These are phyloP conservation scores for Aciculosporium take DNA, from an alignment of 2,329 filamentous ascomycete species.

Conservation along the genomic window DNA sequence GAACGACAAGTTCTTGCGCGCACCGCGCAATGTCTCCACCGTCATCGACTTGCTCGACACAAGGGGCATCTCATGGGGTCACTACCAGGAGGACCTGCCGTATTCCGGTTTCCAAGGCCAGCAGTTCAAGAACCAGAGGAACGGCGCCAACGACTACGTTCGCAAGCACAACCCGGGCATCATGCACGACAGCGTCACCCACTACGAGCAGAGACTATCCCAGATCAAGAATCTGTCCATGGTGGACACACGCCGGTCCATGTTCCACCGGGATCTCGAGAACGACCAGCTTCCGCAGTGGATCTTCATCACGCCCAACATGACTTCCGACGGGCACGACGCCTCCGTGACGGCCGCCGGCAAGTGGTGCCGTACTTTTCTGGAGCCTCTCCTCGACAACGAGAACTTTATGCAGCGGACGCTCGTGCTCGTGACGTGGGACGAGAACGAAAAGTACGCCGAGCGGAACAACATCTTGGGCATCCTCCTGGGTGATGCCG, in stretches of 20 bases:
- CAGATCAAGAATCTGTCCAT: conserved; percentile 57
- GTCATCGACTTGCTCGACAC: conserved; percentile 55
- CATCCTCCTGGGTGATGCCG: conserved; percentile 60
- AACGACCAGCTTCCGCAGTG: conserved; percentile 53
- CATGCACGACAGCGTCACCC: conserved; percentile 50
- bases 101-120: conserved; percentile 58
- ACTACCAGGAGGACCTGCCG: conserved; percentile 68
- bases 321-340: conserved; percentile 67
- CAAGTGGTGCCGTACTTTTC: conserved; percentile 51
- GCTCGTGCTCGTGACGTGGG: conserved; percentile 63
- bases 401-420: conserved; percentile 61
- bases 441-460: conserved; percentile 60
- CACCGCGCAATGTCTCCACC: conserved; percentile 48
- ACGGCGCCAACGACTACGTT: conserved; percentile 59
- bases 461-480: conserved; percentile 54
- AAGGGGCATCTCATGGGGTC: conserved; percentile 50
- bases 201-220: conserved; percentile 42
- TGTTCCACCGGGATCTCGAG: conserved; percentile 54
- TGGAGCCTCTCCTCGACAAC: conserved; percentile 56
- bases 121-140: conserved; percentile 49
- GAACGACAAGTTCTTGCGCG: conserved; percentile 48
- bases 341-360: conserved; percentile 55
- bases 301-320: conserved; percentile 60
- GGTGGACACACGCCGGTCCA: conserved; percentile 26
- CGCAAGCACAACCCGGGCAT: conserved; percentile 65